Conservation (phyloP, 108 stramenopile genomes). For the Poteriospumella lacustris region DNA sequence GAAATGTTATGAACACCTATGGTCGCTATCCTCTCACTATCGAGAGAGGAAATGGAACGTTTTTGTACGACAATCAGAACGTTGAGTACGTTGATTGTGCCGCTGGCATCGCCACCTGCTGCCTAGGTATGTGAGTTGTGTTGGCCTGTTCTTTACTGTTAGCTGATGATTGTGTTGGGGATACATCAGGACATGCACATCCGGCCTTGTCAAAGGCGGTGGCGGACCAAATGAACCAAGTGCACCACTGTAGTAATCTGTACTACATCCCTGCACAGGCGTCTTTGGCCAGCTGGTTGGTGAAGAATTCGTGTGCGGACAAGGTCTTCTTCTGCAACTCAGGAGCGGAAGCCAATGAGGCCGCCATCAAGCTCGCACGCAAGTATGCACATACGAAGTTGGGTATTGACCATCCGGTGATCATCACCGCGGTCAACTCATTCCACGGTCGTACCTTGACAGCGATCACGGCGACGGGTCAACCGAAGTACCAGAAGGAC, state of each 20-base stretch:
- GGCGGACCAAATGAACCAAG: conserved; percentile 65
- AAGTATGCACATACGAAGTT: conserved; percentile 65
- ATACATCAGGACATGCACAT: conserved; percentile 82
- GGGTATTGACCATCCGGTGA: conserved; percentile 70
- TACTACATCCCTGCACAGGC: conserved; percentile 82
- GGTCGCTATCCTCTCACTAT: conserved; percentile 48
- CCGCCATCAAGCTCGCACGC: conserved; percentile 84
- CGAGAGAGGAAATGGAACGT: conserved; percentile 67
- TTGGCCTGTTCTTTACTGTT: too few species aligned
- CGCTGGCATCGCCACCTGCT: conserved; percentile 89
- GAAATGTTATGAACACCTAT: conserved; percentile 46
- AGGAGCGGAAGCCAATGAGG: conserved; percentile 94
- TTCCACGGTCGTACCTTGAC: conserved; percentile 91
- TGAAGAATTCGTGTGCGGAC: conserved; percentile 71
- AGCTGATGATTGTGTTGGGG: too few species aligned
- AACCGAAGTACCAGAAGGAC: conserved; percentile 81
- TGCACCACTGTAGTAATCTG: conserved; percentile 85
- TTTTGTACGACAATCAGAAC: conserved; percentile 69
- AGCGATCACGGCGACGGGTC: conserved; percentile 82
- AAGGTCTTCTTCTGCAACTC: conserved; percentile 96
- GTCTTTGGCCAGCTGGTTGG: conserved; percentile 81
- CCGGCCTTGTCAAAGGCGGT: conserved; percentile 67
- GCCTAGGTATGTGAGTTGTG: conserved; percentile 58
- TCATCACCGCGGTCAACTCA: conserved; percentile 76
- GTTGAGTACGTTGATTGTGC: conserved; percentile 86